A percentile compares a stretch with the other conserved stretches of the same genome.
Conservation (phyloP, 2,329 filamentous ascomycete genomes). For the Colletotrichum sp. region DNA sequence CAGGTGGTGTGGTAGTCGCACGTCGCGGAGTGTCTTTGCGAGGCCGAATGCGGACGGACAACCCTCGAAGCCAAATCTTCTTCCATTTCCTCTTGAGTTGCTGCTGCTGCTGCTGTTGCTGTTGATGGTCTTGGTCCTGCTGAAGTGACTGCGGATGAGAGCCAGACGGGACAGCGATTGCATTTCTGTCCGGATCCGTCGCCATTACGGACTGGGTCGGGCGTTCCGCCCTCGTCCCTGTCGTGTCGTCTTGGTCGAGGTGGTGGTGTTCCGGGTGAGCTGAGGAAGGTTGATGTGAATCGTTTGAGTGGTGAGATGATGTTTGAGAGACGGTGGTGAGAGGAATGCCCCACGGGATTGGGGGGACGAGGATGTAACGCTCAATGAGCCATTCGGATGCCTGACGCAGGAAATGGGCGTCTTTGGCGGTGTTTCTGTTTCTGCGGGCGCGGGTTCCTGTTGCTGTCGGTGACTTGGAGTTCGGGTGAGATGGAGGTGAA, state of each 20-base stretch:
- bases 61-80: conserved; percentile 1
- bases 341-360: neutral
- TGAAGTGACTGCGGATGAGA: neutral
- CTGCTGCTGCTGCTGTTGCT: neutral
- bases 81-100: conserved; percentile 16
- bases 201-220: conserved; percentile 6
- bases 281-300: neutral
- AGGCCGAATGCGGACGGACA: conserved; percentile 16
- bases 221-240: conserved; percentile 1
- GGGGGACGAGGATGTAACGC: neutral
- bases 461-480: neutral
- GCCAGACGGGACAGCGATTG: neutral
- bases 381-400: neutral
- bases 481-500: neutral
- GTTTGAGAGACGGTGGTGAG: neutral
- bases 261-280: neutral
- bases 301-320: neutral
- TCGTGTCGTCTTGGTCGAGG: neutral
- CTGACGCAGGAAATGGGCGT: neutral
- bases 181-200: neutral
- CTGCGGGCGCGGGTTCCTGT: neutral
- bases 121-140: neutral
- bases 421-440: neutral
- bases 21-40: neutral
- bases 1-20: neutral